Conservation (phyloP, 2,329 filamentous ascomycete species). For the Alternaria postmessia region DNA sequence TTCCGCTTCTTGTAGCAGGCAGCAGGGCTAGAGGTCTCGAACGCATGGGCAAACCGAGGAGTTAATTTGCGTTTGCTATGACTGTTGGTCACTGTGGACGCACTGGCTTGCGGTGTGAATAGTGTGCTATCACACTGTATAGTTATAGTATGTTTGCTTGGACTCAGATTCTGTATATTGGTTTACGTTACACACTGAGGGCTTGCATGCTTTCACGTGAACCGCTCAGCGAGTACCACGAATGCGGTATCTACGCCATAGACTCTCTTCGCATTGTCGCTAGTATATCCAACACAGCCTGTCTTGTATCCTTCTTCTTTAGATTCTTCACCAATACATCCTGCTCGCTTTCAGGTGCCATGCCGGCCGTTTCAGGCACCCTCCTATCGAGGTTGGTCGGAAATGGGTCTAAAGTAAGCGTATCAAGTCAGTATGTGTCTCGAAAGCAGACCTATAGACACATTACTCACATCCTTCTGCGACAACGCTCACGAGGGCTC, state of each 20-base stretch:
- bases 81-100: neutral
- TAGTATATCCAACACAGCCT: conserved; percentile 54
- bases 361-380: conserved; percentile 63
- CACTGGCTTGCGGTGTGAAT: neutral
- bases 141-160: neutral
- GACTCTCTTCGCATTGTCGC: conserved; percentile 49
- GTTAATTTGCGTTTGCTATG: neutral
- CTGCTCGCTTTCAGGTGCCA: conserved; percentile 69
- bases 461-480: conserved; percentile 60
- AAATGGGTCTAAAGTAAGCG: conserved; percentile 53
- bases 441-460: neutral
- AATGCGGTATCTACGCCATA: conserved; percentile 5
- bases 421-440: neutral
- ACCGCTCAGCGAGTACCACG: too few species aligned
- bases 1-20: neutral
- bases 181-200: neutral
- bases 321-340: conserved; percentile 59
- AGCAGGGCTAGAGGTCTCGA: neutral
- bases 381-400: conserved; percentile 68
- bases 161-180: neutral
- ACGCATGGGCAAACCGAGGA: neutral
- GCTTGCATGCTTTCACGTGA: neutral
- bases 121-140: neutral
- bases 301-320: conserved; percentile 51
- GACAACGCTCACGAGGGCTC: conserved; percentile 60